Conservation (phyloP, 805 yeast species). For the Saturnispora gosingensis region DNA sequence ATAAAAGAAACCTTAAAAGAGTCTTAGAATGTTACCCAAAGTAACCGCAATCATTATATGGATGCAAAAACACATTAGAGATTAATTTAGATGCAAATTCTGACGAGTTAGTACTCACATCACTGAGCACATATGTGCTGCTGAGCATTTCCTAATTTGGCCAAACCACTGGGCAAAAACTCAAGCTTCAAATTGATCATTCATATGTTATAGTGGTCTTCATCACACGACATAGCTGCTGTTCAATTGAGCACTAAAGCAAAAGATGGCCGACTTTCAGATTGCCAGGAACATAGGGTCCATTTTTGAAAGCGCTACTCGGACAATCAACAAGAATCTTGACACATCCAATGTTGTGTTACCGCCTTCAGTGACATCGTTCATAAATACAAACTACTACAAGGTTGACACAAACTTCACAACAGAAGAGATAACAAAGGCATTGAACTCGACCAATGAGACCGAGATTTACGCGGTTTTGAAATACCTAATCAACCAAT, state of each 20-base stretch:
- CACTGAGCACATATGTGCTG: not conserved
- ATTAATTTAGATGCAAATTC: too few species aligned
- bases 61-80: too few species aligned
- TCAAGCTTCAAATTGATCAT: not conserved
- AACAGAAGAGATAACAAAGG: conserved; percentile 55
- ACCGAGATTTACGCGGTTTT: conserved; percentile 54
- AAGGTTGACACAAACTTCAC: conserved; percentile 27
- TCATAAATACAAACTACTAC: conserved; percentile 19
- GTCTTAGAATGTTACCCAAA: too few species aligned
- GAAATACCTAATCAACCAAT: conserved; percentile 41
- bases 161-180: not conserved
- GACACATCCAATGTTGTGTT: conserved; percentile 12
- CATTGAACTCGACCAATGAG: conserved; percentile 44
- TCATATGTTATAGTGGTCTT: not conserved
- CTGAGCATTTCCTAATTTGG: not conserved
- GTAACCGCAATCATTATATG: too few species aligned
- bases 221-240: not conserved
- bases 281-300: conserved; percentile 15
- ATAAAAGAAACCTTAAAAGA: too few species aligned
- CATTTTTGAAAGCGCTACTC: conserved; percentile 15
- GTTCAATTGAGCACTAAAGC: not conserved
- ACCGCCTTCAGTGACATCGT: conserved; percentile 17
- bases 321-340: conserved; percentile 9
- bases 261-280: conserved; percentile 14
- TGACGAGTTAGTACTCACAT: not conserved